Percentiles rank a stretch among this genome's conserved stretches.
Evolutionary conservation across 192 early-diverging fungal species (phyloP).

Genomic region (Helicostylum pulchrum): DNA sequence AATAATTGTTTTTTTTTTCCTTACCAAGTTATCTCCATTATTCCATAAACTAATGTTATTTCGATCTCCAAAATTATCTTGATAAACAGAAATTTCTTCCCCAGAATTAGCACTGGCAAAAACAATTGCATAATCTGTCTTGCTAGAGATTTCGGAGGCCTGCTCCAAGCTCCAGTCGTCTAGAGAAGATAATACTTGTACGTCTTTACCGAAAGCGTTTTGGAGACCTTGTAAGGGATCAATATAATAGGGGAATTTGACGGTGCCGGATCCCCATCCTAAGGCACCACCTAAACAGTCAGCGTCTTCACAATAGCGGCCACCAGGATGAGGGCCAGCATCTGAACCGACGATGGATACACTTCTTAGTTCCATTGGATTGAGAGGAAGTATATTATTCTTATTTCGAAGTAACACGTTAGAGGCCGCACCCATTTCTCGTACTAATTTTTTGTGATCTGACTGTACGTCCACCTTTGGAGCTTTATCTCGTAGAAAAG

Average conservation of each 20-base stretch:
- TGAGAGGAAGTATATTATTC: conserved; percentile 23
- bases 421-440: background rate
- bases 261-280: conserved; percentile 33
- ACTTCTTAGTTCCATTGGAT: background rate
- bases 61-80: conserved; percentile 58
- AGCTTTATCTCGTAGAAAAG: background rate
- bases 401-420: conserved; percentile 23
- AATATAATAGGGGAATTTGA: conserved; percentile 25
- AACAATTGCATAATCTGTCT: conserved; percentile 45
- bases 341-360: conserved; percentile 29
- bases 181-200: conserved; percentile 11
- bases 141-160: conserved; percentile 3
- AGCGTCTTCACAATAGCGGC: conserved; percentile 14
- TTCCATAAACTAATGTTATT: conserved; percentile 56
- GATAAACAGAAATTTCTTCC: conserved; percentile 33
- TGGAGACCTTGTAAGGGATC: conserved; percentile 23
- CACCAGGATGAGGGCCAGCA: conserved; percentile 19
- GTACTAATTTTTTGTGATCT: background rate
- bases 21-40: conserved; percentile 52
- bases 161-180: background rate
- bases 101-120: conserved; percentile 32
- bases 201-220: conserved; percentile 12
- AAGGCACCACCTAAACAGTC: conserved; percentile 24
- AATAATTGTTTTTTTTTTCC: background rate
- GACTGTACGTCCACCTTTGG: conserved; percentile 17